These are phyloP conservation scores for Eucalyptus lansdowneana DNA, from an alignment of 345 rosid species.

Conservation along the genomic window DNA sequence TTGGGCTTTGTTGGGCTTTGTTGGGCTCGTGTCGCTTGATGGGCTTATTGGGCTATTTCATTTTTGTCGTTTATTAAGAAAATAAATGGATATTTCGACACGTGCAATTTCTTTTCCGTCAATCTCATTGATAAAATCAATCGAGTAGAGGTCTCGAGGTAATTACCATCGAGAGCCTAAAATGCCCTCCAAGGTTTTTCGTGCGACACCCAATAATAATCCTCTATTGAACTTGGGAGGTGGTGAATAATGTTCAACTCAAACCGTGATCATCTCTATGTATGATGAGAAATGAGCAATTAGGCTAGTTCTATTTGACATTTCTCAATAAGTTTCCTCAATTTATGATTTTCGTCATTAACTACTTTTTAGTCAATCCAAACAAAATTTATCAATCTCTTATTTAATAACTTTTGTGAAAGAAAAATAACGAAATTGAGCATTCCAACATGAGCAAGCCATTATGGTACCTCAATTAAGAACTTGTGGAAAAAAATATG, in stretches of 20 bases:
- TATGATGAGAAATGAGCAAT: rapidly evolving
- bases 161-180: not conserved
- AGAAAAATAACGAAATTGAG: rapidly evolving
- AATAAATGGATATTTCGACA: not conserved
- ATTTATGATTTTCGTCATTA: too few relatives aligned
- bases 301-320: too few relatives aligned
- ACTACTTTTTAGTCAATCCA: rapidly evolving
- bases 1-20: not conserved
- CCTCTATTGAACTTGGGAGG: not conserved
- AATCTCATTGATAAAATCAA: rapidly evolving
- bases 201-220: not conserved
- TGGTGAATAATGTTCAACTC: rapidly evolving
- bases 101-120: not conserved
- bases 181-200: not conserved
- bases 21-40: not conserved
- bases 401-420: not conserved
- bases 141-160: not conserved
- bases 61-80: rapidly evolving
- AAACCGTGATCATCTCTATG: rapidly evolving
- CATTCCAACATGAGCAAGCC: rapidly evolving
- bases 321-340: too few relatives aligned
- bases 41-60: not conserved
- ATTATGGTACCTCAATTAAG: not conserved
- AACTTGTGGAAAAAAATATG: rapidly evolving
- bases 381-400: not conserved